Conservation (phyloP, 768 basidiomycete species). For the Collybiopsis luxurians region DNA sequence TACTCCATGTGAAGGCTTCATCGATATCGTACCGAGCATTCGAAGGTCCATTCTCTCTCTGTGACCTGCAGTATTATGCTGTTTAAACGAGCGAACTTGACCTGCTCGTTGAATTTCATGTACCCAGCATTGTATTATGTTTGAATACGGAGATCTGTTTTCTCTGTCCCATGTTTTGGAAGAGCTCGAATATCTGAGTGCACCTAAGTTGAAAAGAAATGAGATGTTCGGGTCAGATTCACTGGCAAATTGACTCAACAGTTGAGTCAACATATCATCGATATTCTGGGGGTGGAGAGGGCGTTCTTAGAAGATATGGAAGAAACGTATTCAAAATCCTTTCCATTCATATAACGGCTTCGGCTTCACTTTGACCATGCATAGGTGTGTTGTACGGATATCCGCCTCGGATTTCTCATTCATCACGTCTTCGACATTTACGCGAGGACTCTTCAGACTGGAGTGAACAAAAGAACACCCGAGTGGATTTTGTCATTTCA, state of each 20-base stretch:
- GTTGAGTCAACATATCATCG: conserved; percentile 72
- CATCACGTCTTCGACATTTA: conserved; percentile 31
- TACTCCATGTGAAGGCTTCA: no score
- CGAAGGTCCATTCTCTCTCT: no score
- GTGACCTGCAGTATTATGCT: no score
- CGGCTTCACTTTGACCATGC: conserved; percentile 3
- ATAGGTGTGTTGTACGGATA: background rate
- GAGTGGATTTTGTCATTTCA: conserved; percentile 52
- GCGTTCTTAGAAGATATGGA: conserved; percentile 27
- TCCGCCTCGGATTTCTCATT: conserved; percentile 30
- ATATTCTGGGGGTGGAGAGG: conserved; percentile 56
- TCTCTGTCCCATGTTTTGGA: no score
- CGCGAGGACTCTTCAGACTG: conserved; percentile 33
- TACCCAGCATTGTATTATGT: no score
- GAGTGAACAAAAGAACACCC: conserved; percentile 74
- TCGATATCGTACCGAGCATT: no score
- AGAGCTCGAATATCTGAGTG: no score
- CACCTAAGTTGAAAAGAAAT: background rate
- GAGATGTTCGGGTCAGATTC: conserved; percentile 25
- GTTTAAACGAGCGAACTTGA: no score
- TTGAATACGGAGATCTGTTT: no score
- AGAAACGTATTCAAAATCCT: conserved; percentile 11
- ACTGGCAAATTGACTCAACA: conserved; percentile 59
- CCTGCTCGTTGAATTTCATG: no score
- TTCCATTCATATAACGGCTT: background rate